Base-by-base conservation (phyloP, 2,329 filamentous ascomycete genomes). In the Aureobasidium musti region DNA sequence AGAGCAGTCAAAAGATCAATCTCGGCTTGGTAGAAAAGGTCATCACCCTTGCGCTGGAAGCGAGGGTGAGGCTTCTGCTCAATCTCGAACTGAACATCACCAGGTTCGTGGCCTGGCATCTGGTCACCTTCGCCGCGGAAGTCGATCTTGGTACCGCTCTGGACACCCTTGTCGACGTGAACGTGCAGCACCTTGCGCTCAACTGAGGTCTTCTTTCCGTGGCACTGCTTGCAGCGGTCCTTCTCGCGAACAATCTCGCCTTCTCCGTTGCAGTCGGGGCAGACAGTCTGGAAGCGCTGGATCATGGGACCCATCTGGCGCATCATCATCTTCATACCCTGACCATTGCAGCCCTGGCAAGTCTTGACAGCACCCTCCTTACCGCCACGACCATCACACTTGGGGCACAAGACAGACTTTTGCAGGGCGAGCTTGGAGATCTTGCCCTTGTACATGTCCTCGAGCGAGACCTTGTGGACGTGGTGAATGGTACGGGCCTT, bases 271-370 rank as follows among this genome's bases (percentile, higher is more conserved):
- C 95, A 99, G 82, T 99, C 96, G 33, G 93, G 91, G 86, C 95
- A 99, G 74, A 97, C 93, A 35, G 94, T 98, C 85, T 99, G 95
- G 88, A 99, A 99, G 67, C 95, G 91, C 83, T 99, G 96, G 73
- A 99, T 98, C 95, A 99, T 99, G 68, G 95, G 95, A 61, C 95
- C 95, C 93, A 99, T 98, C 82, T 99, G 95, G 77, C 96, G 91
- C 95, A 99, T 97, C 94, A 99, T 98, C 47, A 91, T 97, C 90
- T 98, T 98, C 91, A 97, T 97, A 80, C 95, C 95, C 70, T 90
- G 87, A 71, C 95, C 95, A 74, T 96, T 92, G 79, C 95, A 99
- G 75, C 92, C 91, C 47, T 87, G 77, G 81, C 95, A 99, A 75
- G 90, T 91, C 83, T 93, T 94, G 71, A 98, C 94, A n/a, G 95